Base-by-base conservation (phyloP, 768 basidiomycete genomes). In the Pisolithus marmoratus region DNA sequence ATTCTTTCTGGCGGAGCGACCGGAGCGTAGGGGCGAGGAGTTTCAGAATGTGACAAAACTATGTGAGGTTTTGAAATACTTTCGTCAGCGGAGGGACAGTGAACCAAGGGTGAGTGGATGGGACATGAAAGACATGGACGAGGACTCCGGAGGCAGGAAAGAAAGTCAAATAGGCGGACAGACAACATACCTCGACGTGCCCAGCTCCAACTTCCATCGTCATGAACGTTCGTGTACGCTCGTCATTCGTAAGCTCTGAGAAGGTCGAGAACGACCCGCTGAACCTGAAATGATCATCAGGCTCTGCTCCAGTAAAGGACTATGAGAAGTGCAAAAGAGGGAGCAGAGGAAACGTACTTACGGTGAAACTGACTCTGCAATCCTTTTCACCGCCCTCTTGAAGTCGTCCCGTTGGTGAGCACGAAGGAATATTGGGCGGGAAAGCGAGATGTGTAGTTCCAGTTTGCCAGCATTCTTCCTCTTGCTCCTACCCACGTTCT, bases 191-290 rank as follows among this genome's bases (percentile, higher is more conserved):
- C 74, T 93, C 79, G 22, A 70, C 68, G 63, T 92, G 83, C 0
- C 94, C 94, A 7, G 89, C 90, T 20, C 93, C 92, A 41, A 94
- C 72, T 62, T 94, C 86, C 47, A 92, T 62, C 7, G 83, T 79
- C 41, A 97, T 72, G 66, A 97, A 96, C 1, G 83, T 80, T 51
- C 94, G 74, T 5, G 87, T 90, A 53, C 70, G 74, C 63, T 93
- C 90, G 64, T 93, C 91, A 63, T 94, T 94, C 31, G 72, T 74
- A 36, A 93, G 73, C 49, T 84, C 78, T 22, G 83, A 77, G 60
- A 93, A 82, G 2, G 75, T 70, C 3, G 86, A 79, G 59, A 94
- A 91, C 0, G 90, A 91, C 0, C 81, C 72, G 14, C 70, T 60
- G 61, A 92, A 94, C 11, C 92, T 94, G 52, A 48, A 38, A 40